A percentile compares a stretch with the other conserved stretches of the same genome.
Conservation (phyloP, 345 rosid genomes). For the Acer campestre region DNA sequence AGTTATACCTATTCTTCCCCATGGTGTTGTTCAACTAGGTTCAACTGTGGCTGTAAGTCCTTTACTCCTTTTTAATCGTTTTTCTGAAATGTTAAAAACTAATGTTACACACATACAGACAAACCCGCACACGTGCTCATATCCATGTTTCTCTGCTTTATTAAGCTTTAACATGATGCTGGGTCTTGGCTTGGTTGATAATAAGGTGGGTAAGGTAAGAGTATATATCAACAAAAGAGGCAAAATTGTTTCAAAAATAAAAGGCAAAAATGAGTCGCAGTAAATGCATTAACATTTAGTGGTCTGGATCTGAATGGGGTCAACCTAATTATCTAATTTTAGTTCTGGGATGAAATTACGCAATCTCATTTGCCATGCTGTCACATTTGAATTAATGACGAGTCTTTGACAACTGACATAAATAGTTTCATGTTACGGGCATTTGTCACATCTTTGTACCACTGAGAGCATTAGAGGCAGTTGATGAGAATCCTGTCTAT, state of each 20-base stretch:
- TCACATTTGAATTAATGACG: neutral
- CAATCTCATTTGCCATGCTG: neutral
- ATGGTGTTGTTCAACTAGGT: conserved; percentile 94
- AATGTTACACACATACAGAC: neutral
- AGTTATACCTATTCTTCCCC: conserved; percentile 77
- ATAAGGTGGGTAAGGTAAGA: neutral
- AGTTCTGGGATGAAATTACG: conserved; percentile 1
- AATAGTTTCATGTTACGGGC: neutral
- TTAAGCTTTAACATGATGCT: neutral
- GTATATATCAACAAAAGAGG: neutral
- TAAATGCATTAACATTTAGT: neutral
- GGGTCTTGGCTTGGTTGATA: conserved; percentile 13
- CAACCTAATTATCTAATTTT: neutral
- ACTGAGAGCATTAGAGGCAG: neutral
- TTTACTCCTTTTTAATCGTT: conserved; percentile 30
- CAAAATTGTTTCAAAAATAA: neutral
- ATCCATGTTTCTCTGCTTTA: neutral
- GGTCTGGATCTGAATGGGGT: neutral
- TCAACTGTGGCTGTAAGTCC: conserved; percentile 72
- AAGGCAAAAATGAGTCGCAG: neutral
- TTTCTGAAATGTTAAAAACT: neutral
- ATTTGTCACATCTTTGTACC: neutral
- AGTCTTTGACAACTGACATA: neutral
- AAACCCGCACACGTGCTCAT: neutral
- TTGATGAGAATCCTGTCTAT: neutral